A percentile compares a stretch with the other conserved stretches of the same genome.
Conservation (phyloP, 495 filamentous ascomycete species). For the Penicillium salamii region DNA sequence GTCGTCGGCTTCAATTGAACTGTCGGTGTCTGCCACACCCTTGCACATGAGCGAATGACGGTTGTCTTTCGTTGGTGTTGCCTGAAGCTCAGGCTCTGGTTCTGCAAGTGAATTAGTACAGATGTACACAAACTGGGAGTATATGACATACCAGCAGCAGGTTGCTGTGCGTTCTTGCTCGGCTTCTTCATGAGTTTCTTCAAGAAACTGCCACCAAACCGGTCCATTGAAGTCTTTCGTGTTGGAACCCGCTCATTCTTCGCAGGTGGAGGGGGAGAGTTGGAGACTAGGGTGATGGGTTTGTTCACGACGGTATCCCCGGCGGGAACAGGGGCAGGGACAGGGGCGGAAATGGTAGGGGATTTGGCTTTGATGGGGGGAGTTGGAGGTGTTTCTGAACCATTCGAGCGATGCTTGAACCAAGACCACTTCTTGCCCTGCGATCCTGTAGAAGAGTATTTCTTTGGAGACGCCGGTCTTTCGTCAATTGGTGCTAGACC, state of each 20-base stretch:
- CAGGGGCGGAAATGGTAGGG: too few species aligned
- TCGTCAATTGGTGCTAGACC: constrained; percentile 34
- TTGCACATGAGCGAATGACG: constrained; percentile 14
- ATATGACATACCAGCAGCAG: constrained; percentile 20
- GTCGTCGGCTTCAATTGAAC: constrained; percentile 16
- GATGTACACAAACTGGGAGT: background rate
- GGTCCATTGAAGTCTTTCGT: constrained; percentile 27
- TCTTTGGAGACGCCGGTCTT: constrained; percentile 25
- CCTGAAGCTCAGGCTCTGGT: background rate
- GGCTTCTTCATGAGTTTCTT: constrained; percentile 36
- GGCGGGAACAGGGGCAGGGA: too few species aligned
- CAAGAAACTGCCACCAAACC: constrained; percentile 24
- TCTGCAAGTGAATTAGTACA: constrained; percentile 2
- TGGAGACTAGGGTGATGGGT: constrained; percentile 11
- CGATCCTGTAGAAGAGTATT: constrained; percentile 15
- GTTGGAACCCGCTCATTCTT: background rate
- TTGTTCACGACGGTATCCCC: constrained; percentile 25
- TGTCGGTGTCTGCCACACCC: constrained; percentile 12
- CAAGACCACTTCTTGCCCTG: constrained; percentile 60
- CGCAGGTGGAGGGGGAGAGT: background rate
- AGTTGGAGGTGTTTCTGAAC: constrained; percentile 24
- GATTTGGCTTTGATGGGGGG: too few species aligned
- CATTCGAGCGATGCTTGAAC: constrained; percentile 59
- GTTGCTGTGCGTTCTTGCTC: constrained; percentile 17
- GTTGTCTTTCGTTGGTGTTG: constrained; percentile 4